Base-by-base conservation (phyloP, 805 yeast genomes). In the Wickerhamomyces hampshirensis region DNA sequence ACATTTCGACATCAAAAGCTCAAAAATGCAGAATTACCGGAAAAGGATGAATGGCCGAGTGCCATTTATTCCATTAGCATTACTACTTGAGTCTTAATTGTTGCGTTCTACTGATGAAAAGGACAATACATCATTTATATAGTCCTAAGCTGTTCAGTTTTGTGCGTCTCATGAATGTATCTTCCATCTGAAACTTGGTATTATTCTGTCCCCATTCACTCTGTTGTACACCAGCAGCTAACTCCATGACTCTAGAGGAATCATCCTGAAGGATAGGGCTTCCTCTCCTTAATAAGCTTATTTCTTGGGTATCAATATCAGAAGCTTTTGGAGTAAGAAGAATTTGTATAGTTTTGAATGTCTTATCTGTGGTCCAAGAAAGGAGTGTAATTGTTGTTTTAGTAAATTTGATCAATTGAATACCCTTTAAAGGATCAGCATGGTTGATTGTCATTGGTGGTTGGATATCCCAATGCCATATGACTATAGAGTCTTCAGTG, bases 151-250 rank as follows among this genome's bases (percentile, higher is more conserved):
- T 21, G 11, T 21, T 21, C 24, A 21, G 11, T 7, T 21, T 21
- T 11, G 10, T 21, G 7, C 24, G 7, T 8, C 11, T 21, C 24
- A 21, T 21, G 28, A 48, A 48, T 8, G 53, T 48, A 18, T 48
- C 53, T 15, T 48, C 53, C 16, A 41, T 35, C 18, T 38, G 39
- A 12, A 42, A 16, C 6, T 31, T 40, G 10, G 50, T 34, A 26
- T 36, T 14, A 21, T 44, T 42, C 6, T 39, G 40, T 4, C 48
- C 53, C 53, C 53, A 48, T 39, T 48, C 53, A 11, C 42, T 40
- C 28, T 48, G 51, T 28, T 48, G 53, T 1, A 47, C 53, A 18
- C 44, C 50, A 6, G 40, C 44, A 5, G 53, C 53, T 8, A 48
- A 26, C 23, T 43, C 46, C 18, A 47, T 33, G 5, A 47, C 51